Percentiles rank a stretch among this genome's conserved stretches.
Evolutionary conservation across 2,329 filamentous ascomycete genomes (phyloP).

Genomic region (Fusarium brevicatenulatum): DNA sequence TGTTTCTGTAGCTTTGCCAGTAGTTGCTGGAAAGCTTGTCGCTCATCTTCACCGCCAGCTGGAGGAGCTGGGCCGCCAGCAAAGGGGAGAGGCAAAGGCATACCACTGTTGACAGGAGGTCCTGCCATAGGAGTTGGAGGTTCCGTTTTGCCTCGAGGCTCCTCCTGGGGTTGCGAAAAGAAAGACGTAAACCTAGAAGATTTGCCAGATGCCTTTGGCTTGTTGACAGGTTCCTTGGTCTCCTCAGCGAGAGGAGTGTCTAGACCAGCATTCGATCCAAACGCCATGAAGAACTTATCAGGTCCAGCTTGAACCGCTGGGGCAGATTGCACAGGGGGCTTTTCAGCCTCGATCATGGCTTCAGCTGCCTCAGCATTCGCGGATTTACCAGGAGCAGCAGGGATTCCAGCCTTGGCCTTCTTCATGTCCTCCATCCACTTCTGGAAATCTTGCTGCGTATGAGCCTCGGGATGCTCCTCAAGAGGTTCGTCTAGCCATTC

Average conservation of each 20-base stretch:
- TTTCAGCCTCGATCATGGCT: constrained; percentile 57
- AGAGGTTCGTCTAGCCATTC: constrained; percentile 87
- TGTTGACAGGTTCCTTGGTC: constrained; percentile 55
- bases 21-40: constrained; percentile 85
- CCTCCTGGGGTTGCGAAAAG: constrained; percentile 65
- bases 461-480: constrained; percentile 74
- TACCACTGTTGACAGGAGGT: constrained; percentile 26
- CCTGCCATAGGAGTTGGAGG: constrained; percentile 56
- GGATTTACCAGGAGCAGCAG: constrained; percentile 52
- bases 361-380: constrained; percentile 48
- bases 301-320: constrained; percentile 73
- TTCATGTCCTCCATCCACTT: constrained; percentile 95
- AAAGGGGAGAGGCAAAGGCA: constrained; percentile 32
- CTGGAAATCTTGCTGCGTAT: constrained; percentile 91
- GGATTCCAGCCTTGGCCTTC: constrained; percentile 61
- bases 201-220: constrained; percentile 69
- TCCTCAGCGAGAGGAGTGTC: constrained; percentile 65
- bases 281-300: constrained; percentile 80
- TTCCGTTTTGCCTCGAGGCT: constrained; percentile 61
- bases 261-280: constrained; percentile 53
- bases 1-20: constrained; percentile 81
- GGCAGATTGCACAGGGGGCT: constrained; percentile 66
- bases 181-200: constrained; percentile 89
- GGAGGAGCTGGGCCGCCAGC: constrained; percentile 44
- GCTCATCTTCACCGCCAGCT: constrained; percentile 71